These are phyloP conservation scores for Termitomyces sp. DNA, from an alignment of 768 basidiomycete genomes.

Conservation along the genomic window DNA sequence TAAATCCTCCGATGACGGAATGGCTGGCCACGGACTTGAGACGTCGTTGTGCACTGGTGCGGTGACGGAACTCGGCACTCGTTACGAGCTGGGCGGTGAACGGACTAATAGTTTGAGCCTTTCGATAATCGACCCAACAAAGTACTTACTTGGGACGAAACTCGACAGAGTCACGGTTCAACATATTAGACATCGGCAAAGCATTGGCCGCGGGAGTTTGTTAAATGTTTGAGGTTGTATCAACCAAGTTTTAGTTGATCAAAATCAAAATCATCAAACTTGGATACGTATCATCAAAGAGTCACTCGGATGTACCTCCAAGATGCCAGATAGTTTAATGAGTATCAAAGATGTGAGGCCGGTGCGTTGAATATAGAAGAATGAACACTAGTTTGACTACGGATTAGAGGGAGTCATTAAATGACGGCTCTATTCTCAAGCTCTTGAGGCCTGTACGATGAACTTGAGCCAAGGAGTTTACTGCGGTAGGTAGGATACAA, in stretches of 20 bases:
- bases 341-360: not conserved
- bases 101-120: not conserved
- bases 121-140: not conserved
- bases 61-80: not conserved
- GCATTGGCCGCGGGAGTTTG: not conserved
- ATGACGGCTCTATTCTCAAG: too few relatives aligned
- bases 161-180: not conserved
- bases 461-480: too few relatives aligned
- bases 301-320: too few relatives aligned
- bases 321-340: not conserved
- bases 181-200: slow-evolving; percentile 2
- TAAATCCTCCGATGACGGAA: not conserved
- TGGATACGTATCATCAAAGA: not conserved
- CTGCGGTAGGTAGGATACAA: too few relatives aligned
- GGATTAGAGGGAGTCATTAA: too few relatives aligned
- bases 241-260: not conserved
- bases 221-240: too few relatives aligned
- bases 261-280: not conserved
- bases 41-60: not conserved
- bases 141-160: not conserved
- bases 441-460: too few relatives aligned
- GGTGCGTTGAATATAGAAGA: not conserved
- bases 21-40: not conserved
- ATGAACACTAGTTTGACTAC: not conserved
- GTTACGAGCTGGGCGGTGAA: not conserved